phyloP scores from a whole-genome alignment of 2,329 filamentous ascomycete species.

The Trichophyton equinum region DNA sequence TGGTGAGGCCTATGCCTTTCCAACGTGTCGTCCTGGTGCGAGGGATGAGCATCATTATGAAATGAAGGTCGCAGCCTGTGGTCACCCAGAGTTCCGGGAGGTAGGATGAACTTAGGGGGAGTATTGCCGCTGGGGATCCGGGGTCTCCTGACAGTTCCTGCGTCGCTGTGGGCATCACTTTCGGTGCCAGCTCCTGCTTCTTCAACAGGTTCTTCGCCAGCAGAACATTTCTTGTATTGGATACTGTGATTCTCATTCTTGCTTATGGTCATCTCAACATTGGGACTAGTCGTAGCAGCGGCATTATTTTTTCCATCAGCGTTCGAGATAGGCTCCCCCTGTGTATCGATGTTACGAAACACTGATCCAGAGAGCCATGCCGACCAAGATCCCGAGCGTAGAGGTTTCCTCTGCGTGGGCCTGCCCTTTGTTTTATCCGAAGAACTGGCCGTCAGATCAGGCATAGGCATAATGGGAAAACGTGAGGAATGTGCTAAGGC shows the following conservation, averaged over 20 bases:
- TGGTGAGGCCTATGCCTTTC: background rate
- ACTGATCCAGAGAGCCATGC: constrained; percentile 9
- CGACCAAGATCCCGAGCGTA: constrained; percentile 13
- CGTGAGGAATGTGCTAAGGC: background rate
- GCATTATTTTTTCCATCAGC: background rate
- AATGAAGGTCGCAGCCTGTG: background rate
- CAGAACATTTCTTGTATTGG: constrained; percentile 9
- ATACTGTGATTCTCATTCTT: background rate
- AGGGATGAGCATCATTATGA: background rate
- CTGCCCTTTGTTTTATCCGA: background rate
- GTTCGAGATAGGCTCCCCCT: background rate
- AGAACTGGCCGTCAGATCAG: background rate
- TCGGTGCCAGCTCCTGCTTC: background rate
- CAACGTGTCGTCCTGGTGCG: too few species aligned
- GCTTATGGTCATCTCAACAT: background rate
- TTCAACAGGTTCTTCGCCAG: constrained; percentile 10
- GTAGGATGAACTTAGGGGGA: background rate
- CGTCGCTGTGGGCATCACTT: constrained; percentile 8
- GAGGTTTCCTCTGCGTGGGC: background rate
- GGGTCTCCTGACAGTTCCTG: constrained; percentile 12
- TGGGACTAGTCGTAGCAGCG: background rate
- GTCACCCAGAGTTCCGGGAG: background rate
- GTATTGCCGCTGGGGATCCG: background rate
- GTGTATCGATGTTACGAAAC: background rate
- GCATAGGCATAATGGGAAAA: background rate